Evolutionary conservation across 2,329 filamentous ascomycete genomes (phyloP), one percentile per base, ranked within the genome.

Genomic region (Colletotrichum plurivorum): DNA sequence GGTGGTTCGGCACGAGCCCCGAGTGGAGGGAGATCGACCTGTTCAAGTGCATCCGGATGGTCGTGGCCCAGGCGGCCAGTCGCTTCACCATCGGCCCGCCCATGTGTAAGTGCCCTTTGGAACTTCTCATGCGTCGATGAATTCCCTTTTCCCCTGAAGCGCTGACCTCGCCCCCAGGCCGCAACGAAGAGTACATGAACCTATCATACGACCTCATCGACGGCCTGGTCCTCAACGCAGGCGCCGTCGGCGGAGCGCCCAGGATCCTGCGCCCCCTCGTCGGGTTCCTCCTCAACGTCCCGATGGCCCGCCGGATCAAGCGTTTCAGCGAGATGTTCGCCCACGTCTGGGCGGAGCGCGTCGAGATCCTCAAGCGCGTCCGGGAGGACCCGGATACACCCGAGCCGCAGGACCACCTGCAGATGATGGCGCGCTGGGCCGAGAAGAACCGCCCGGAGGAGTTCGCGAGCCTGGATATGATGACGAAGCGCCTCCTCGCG

Each of bases 371-470:
- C 10, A 69, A 76, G 20, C 49, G 53, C 49, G 55, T 25, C 10
- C 31, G 18, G 13, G 51, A 66, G 31, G 73, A 75, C 43, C 58
- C 68, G 0, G 67, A 71, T 3, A 58, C 74, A 9, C 53, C 72
- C 16, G 75, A 76, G 8, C 80, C 81, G 0, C 74, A 78, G 13
- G 83, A 85, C 46, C 77, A 79, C 18, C 54, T 84, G 2, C 82
- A 84, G 69, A 79, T 81, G 73, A 83, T 84, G 78, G 68, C 84
- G 4, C 75, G 76, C 5, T 83, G 76, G 54, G 83, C 78, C 1
- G 63, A 77, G n/a, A 76, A 76, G 20, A 75, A 84, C 52, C 77
- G 82, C 1, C 79, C 76, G 0, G 59, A 80, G 0, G 82, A 84
- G 69, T 74, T 80, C 2, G 69, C 76, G 9, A 73, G 75, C 49